A percentile compares a stretch with the other conserved stretches of the same genome.
These are phyloP conservation scores for Chytriomyces sp. DNA, from an alignment of 192 early-diverging fungal genomes.

Conservation along the genomic window DNA sequence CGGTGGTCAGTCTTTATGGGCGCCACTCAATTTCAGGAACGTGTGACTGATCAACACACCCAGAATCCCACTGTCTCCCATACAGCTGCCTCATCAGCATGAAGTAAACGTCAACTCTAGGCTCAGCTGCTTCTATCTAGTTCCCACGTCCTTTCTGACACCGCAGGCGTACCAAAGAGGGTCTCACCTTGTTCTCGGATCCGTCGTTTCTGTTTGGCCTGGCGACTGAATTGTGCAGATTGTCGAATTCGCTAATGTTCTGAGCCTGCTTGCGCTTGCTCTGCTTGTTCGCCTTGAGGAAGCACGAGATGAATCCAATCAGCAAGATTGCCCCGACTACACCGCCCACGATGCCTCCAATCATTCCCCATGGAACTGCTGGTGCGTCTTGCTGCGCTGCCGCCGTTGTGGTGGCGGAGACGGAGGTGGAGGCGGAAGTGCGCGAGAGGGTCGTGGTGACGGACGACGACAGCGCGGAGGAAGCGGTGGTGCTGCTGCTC, in stretches of 20 bases:
- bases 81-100: too few relatives aligned
- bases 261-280: not conserved
- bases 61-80: too few relatives aligned
- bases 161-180: too few relatives aligned
- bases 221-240: too few relatives aligned
- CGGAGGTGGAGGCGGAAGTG: not conserved
- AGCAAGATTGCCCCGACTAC: conserved; percentile 3
- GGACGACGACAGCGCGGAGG: not conserved
- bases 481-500: not conserved
- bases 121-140: too few relatives aligned
- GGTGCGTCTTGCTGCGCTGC: not conserved
- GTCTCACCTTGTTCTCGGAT: too few relatives aligned
- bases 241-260: conserved; percentile 1
- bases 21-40: too few relatives aligned
- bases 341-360: conserved; percentile 16
- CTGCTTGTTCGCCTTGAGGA: conserved; percentile 2
- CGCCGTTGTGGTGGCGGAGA: not conserved
- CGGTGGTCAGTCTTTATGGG: too few relatives aligned
- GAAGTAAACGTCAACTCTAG: too few relatives aligned
- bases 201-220: too few relatives aligned
- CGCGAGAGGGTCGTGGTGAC: not conserved
- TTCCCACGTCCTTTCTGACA: too few relatives aligned
- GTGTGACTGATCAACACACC: too few relatives aligned
- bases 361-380: not conserved
- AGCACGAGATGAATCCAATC: conserved; percentile 18